Evolutionary conservation across 768 basidiomycete genomes (phyloP).

Genomic region (Trametes maxima): DNA sequence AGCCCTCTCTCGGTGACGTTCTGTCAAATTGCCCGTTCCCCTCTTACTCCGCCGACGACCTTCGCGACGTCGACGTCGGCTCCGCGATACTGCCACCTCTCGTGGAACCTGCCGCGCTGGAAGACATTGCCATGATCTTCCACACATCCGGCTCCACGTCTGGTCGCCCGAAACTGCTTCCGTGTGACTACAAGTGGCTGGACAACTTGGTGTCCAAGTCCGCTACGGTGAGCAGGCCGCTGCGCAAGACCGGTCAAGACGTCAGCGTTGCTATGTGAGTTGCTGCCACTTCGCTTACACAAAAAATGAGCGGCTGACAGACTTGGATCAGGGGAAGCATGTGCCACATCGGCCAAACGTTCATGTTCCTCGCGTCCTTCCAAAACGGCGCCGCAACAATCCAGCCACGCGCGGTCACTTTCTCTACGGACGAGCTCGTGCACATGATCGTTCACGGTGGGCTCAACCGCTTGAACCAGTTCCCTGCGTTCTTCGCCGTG

Average conservation of each 20-base stretch:
- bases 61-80: slow-evolving; percentile 41
- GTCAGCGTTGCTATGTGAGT: slow-evolving; percentile 70
- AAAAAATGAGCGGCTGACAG: slow-evolving; percentile 30
- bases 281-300: background rate
- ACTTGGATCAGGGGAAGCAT: slow-evolving; percentile 62
- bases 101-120: slow-evolving; percentile 35
- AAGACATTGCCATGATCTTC: slow-evolving; percentile 60
- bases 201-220: slow-evolving; percentile 59
- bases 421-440: slow-evolving; percentile 63
- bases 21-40: slow-evolving; percentile 52
- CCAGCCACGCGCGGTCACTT: slow-evolving; percentile 61
- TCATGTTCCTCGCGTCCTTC: slow-evolving; percentile 69
- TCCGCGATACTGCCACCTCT: slow-evolving; percentile 47
- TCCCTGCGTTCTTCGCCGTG: slow-evolving; percentile 60
- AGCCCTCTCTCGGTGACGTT: slow-evolving; percentile 52
- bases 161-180: slow-evolving; percentile 74
- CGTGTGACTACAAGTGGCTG: slow-evolving; percentile 64
- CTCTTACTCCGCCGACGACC: slow-evolving; percentile 45
- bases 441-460: slow-evolving; percentile 66
- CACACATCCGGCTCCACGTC: slow-evolving; percentile 79
- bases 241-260: slow-evolving; percentile 55
- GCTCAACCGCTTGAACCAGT: slow-evolving; percentile 72
- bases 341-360: slow-evolving; percentile 74
- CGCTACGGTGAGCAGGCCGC: slow-evolving; percentile 48
- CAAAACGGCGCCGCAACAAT: slow-evolving; percentile 71